A percentile compares a stretch with the other conserved stretches of the same genome.
These are phyloP conservation scores for Grigorovia humatica DNA, from an alignment of 805 yeast species.

Conservation along the genomic window DNA sequence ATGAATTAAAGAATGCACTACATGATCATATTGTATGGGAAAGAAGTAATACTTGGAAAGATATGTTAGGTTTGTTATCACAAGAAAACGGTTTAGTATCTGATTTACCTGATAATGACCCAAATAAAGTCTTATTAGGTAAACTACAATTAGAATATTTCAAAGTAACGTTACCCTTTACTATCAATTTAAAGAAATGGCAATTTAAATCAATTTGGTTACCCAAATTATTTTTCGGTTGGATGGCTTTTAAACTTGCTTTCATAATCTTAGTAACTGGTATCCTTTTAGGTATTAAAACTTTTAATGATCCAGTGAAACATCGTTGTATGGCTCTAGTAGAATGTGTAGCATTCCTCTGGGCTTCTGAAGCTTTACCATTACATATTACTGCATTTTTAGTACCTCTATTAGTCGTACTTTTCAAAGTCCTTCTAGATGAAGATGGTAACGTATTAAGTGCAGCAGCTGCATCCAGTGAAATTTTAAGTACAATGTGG, in stretches of 20 bases:
- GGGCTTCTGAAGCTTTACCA: slow-evolving; percentile 97
- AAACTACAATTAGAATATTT: slow-evolving; percentile 29
- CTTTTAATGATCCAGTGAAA: slow-evolving; percentile 51
- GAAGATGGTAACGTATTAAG: slow-evolving; percentile 41
- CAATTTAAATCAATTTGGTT: slow-evolving; percentile 13
- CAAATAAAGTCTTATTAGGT: slow-evolving; percentile 17
- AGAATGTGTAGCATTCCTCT: slow-evolving; percentile 56
- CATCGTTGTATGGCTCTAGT: slow-evolving; percentile 58
- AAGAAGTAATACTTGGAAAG: slow-evolving; percentile 93
- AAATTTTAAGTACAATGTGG: slow-evolving; percentile 83
- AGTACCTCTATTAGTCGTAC: slow-evolving; percentile 71
- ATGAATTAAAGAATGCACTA: slow-evolving; percentile 50
- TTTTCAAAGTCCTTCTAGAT: slow-evolving; percentile 52
- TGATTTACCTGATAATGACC: slow-evolving; percentile 7
- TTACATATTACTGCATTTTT: slow-evolving; percentile 78
- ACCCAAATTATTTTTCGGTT: slow-evolving; percentile 40
- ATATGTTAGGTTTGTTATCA: slow-evolving; percentile 75
- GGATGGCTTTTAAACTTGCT: slow-evolving; percentile 40
- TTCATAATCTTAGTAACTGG: slow-evolving; percentile 43
- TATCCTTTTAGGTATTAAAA: slow-evolving; percentile 45
- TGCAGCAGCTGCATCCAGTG: slow-evolving; percentile 57
- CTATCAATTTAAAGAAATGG: slow-evolving; percentile 6
- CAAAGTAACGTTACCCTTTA: slow-evolving; percentile 25
- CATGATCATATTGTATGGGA: slow-evolving; percentile 96
- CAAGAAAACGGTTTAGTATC: slow-evolving; percentile 31